These are phyloP conservation scores for Aspergillus ostianus DNA, from an alignment of 495 filamentous ascomycete species.

Conservation along the genomic window DNA sequence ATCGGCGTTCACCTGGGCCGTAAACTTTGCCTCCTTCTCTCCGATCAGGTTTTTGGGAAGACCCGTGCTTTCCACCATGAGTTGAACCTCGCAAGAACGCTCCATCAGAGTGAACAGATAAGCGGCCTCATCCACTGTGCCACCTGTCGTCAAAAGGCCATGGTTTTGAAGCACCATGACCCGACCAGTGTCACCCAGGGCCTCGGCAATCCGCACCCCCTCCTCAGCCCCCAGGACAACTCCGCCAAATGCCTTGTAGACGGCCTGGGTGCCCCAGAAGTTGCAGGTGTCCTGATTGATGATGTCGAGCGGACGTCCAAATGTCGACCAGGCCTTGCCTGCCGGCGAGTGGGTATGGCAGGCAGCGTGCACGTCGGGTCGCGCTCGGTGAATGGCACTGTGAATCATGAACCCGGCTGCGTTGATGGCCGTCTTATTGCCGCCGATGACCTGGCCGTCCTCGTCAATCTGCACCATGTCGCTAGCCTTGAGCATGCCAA, in stretches of 20 bases:
- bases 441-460: slow-evolving; percentile 32
- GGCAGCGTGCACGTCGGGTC: slow-evolving; percentile 30
- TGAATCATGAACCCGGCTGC: slow-evolving; percentile 60
- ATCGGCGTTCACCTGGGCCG: too few relatives aligned
- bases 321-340: slow-evolving; percentile 26
- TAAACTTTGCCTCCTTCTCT: too few relatives aligned
- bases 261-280: slow-evolving; percentile 51
- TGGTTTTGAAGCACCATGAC: slow-evolving; percentile 53
- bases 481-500: slow-evolving; percentile 29
- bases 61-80: slow-evolving; percentile 36
- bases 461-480: slow-evolving; percentile 30
- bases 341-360: slow-evolving; percentile 28
- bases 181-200: slow-evolving; percentile 50
- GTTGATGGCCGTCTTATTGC: slow-evolving; percentile 42
- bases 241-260: slow-evolving; percentile 55
- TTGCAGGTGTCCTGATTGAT: slow-evolving; percentile 49
- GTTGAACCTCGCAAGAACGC: slow-evolving; percentile 50
- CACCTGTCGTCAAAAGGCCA: slow-evolving; percentile 52
- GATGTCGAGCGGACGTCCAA: slow-evolving; percentile 30
- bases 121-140: slow-evolving; percentile 56
- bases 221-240: slow-evolving; percentile 53
- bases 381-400: slow-evolving; percentile 18
- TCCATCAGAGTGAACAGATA: slow-evolving; percentile 53
- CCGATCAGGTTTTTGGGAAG: too few relatives aligned
- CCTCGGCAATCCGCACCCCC: slow-evolving; percentile 47